Base-by-base conservation (phyloP, 139 green algal species). In the Micractinium conductrix region DNA sequence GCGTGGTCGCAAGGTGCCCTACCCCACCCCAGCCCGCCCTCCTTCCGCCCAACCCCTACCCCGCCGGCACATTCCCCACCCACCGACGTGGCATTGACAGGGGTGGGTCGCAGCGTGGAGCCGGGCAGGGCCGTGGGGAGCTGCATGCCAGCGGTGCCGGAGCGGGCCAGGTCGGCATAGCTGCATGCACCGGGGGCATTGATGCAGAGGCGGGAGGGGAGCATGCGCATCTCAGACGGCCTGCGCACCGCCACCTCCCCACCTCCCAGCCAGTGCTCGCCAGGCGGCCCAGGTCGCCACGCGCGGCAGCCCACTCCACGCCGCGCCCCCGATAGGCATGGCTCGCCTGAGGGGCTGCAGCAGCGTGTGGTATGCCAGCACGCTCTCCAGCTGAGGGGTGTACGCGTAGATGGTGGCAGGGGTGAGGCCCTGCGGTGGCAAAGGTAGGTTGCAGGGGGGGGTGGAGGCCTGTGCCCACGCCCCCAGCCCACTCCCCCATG, bases 311-410 rank as follows among this genome's bases (percentile, higher is more conserved):
- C 17, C 69, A 73, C 33, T 19, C 3, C 3, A 37, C 60, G 4
- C 24, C 60, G n/a, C n/a, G n/a, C n/a, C n/a, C n/a, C n/a, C n/a
- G n/a, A n/a, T 28, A 37, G 19, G 10, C 60, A 69, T 2, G 26
- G 37, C 69, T 35, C 53, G 38, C 75, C 53, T 81, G 37, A 81
- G 53, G 1, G 75, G 75, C 55, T 71, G 53, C 10, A 55, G 55
- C 53, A 81, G 75, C 26, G 75, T 55, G 75, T 81, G 75, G 75
- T 71, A 81, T 53, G 75, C 75, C 53, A 81, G 75, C 37, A 81
- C 16, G 8, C 53, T 71, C 9, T 81, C 53, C 10, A 81, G 37
- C 53, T 81, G 75, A 5, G 10, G 17, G 0, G 55, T 44, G 0
- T 58, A 55, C 2, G 43, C 33, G 55, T 81, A 81, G 24, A 81